Percentiles rank a stretch among this genome's conserved stretches.
Conservation (phyloP, 768 basidiomycete species). For the Plicaturopsis crispa region DNA sequence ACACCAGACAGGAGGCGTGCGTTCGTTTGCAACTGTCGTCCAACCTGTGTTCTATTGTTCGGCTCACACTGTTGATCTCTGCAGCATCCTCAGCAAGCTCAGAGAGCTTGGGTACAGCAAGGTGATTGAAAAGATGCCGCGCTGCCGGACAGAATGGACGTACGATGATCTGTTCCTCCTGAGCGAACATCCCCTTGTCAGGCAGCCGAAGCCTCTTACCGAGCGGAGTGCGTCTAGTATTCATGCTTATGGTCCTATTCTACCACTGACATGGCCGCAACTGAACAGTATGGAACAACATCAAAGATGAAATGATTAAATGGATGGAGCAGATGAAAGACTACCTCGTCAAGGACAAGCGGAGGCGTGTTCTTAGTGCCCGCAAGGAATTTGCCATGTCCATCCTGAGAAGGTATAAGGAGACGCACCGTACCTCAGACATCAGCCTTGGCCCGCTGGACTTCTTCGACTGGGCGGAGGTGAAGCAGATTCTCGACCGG, state of each 20-base stretch:
- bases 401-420: slow-evolving; percentile 2
- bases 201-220: slow-evolving; percentile 6
- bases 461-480: neutral
- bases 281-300: slow-evolving; percentile 7
- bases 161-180: neutral
- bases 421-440: slow-evolving; percentile 1
- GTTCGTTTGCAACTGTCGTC: neutral
- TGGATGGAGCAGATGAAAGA: slow-evolving; percentile 8
- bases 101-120: neutral
- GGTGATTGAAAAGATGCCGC: neutral
- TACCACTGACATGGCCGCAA: too few species aligned
- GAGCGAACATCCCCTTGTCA: slow-evolving; percentile 7
- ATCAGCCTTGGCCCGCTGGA: slow-evolving; percentile 1
- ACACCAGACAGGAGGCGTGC: neutral
- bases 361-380: slow-evolving; percentile 1
- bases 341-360: slow-evolving; percentile 5
- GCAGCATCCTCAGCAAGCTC: neutral
- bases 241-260: too few species aligned
- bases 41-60: neutral
- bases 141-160: neutral
- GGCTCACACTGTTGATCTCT: neutral
- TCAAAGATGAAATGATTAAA: slow-evolving; percentile 5
- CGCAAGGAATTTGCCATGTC: neutral
- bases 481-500: neutral
- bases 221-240: slow-evolving; percentile 7